Evolutionary conservation across 805 yeast species (phyloP).

Genomic region (Yamadazyma takamatsuzukensis): DNA sequence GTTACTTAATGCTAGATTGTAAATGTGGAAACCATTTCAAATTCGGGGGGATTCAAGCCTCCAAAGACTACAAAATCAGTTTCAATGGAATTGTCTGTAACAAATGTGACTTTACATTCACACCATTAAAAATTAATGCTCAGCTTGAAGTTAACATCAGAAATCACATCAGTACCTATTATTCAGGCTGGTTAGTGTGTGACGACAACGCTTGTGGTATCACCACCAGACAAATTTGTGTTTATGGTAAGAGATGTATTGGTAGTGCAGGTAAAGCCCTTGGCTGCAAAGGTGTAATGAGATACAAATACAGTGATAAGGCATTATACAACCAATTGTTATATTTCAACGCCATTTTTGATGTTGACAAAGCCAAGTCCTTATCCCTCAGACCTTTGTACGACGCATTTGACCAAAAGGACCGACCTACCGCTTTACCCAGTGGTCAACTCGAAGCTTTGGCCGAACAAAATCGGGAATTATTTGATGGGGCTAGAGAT

Average conservation of each 20-base stretch:
- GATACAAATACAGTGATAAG: conserved; percentile 71
- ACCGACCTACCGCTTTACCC: conserved; percentile 20
- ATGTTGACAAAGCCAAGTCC: conserved; percentile 70
- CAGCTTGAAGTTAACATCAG: conserved; percentile 78
- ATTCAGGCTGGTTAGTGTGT: conserved; percentile 83
- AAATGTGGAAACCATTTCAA: conserved; percentile 56
- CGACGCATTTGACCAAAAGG: conserved; percentile 21
- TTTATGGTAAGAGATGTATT: conserved; percentile 83
- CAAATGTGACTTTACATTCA: conserved; percentile 51
- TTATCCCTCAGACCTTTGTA: conserved; percentile 53
- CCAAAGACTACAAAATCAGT: conserved; percentile 56
- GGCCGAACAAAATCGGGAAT: conserved; percentile 71
- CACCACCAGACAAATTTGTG: conserved; percentile 79
- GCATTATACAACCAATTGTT: conserved; percentile 82
- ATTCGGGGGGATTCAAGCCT: conserved; percentile 72
- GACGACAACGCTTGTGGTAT: conserved; percentile 81
- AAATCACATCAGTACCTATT: conserved; percentile 66
- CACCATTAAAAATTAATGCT: conserved; percentile 53
- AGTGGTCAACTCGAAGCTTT: conserved; percentile 65
- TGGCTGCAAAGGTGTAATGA: conserved; percentile 79
- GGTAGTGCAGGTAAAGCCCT: conserved; percentile 58
- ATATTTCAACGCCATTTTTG: conserved; percentile 75
- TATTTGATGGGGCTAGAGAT: conserved; percentile 49
- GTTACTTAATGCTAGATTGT: conserved; percentile 56
- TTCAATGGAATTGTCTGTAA: conserved; percentile 71